A percentile compares a stretch with the other conserved stretches of the same genome.
phyloP scores from a whole-genome alignment of 1,284 basidiomycete species.

The Trametes sp. region DNA sequence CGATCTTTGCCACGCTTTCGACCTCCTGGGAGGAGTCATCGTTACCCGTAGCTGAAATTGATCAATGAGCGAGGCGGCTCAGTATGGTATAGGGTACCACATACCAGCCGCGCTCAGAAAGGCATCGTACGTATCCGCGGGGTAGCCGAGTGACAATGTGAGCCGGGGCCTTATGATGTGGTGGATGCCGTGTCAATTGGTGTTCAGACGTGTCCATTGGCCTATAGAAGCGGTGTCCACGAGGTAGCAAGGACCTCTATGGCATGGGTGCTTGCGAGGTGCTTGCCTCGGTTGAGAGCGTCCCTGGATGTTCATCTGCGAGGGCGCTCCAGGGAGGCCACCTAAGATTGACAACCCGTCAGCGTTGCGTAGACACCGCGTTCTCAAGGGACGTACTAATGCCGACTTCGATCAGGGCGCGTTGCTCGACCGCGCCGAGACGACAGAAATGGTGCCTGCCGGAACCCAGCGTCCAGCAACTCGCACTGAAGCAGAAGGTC shows the following conservation, averaged over 20 bases:
- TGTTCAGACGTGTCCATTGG: conserved; percentile 64
- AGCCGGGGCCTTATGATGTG: conserved; percentile 87
- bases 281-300: conserved; percentile 73
- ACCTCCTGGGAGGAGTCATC: conserved; percentile 63
- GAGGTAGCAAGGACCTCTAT: no score
- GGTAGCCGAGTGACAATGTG: conserved; percentile 81
- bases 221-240: conserved; percentile 44
- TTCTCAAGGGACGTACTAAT: conserved; percentile 64
- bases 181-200: conserved; percentile 82
- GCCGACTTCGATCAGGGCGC: conserved; percentile 81
- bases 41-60: conserved; percentile 16
- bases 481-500: conserved; percentile 74
- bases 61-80: not conserved
- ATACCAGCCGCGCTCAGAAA: conserved; percentile 76
- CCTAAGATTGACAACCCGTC: conserved; percentile 49
- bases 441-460: conserved; percentile 66
- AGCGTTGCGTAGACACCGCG: not conserved
- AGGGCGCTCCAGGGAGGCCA: conserved; percentile 80
- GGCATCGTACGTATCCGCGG: conserved; percentile 70
- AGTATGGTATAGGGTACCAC: not conserved
- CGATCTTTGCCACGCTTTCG: conserved; percentile 65
- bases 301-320: conserved; percentile 75
- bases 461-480: conserved; percentile 52
- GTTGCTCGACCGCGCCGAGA: conserved; percentile 76
- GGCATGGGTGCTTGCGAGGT: no score